Conservation (phyloP, 768 basidiomycete species). For the Coprinopsis cinerea region DNA sequence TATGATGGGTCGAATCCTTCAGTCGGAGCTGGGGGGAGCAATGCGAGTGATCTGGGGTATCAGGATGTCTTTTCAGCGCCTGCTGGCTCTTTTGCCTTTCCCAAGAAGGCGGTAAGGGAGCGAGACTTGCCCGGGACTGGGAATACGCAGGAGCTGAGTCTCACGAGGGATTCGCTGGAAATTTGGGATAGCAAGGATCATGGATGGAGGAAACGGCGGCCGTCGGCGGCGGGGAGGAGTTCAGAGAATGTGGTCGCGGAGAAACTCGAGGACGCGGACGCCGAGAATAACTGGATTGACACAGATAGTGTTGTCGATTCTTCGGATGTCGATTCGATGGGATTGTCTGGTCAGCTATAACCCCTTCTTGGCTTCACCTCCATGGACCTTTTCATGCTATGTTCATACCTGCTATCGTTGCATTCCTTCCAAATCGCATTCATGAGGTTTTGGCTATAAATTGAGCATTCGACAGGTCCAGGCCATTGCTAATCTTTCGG, state of each 20-base stretch:
- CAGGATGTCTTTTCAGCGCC: constrained; percentile 1
- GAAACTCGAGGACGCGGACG: constrained; percentile 2
- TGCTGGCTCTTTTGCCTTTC: neutral
- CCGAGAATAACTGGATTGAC: constrained; percentile 8
- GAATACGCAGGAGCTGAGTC: neutral
- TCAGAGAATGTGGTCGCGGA: neutral
- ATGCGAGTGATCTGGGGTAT: neutral
- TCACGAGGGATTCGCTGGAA: neutral
- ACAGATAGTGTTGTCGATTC: constrained; percentile 9
- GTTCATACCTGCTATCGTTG: too few relatives aligned
- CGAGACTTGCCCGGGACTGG: neutral
- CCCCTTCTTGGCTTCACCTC: too few relatives aligned
- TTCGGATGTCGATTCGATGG: neutral
- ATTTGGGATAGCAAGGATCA: neutral
- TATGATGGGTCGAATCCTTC: neutral
- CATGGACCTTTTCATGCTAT: too few relatives aligned
- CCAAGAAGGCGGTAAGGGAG: neutral
- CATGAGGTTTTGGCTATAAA: too few relatives aligned
- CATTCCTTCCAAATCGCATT: too few relatives aligned
- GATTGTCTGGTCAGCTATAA: too few relatives aligned
- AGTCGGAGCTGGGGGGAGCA: too few relatives aligned
- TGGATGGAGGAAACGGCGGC: neutral
- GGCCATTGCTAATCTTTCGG: too few relatives aligned
- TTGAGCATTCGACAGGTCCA: too few relatives aligned
- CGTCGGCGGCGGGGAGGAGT: neutral